phyloP scores from a whole-genome alignment of 2,329 filamentous ascomycete species.

The Chrysoporthe cubensis region DNA sequence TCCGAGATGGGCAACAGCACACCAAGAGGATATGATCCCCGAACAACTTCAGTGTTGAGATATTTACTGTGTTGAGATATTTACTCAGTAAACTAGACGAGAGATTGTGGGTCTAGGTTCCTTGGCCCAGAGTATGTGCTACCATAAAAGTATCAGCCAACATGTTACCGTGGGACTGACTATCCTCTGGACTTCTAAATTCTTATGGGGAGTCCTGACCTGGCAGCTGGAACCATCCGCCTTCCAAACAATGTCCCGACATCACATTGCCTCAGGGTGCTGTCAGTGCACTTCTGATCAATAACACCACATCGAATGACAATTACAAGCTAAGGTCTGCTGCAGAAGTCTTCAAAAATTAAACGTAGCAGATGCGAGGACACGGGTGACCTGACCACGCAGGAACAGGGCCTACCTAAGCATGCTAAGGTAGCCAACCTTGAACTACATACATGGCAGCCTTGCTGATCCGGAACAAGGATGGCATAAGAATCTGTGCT shows the following conservation, averaged over 20 bases:
- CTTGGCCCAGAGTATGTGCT: neutral
- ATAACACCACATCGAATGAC: neutral
- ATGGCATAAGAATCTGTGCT: neutral
- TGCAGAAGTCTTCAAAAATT: neutral
- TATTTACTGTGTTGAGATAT: neutral
- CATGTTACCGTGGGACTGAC: neutral
- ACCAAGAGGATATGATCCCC: neutral
- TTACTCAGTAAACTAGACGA: neutral
- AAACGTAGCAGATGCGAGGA: neutral
- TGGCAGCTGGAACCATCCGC: too few relatives aligned
- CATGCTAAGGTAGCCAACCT: too few relatives aligned
- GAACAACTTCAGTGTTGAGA: neutral
- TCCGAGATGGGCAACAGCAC: neutral
- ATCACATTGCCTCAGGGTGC: neutral
- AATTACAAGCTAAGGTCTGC: neutral
- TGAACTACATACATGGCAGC: neutral
- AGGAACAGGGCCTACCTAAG: too few relatives aligned
- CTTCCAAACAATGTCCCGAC: neutral
- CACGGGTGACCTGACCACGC: neutral
- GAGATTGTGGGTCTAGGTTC: neutral
- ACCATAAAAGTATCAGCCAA: too few relatives aligned
- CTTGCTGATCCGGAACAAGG: neutral
- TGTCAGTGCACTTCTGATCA: neutral
- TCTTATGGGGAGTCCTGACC: too few relatives aligned
- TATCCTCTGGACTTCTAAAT: neutral